Conservation (phyloP, 805 yeast genomes). For the Candida vaughaniae region DNA sequence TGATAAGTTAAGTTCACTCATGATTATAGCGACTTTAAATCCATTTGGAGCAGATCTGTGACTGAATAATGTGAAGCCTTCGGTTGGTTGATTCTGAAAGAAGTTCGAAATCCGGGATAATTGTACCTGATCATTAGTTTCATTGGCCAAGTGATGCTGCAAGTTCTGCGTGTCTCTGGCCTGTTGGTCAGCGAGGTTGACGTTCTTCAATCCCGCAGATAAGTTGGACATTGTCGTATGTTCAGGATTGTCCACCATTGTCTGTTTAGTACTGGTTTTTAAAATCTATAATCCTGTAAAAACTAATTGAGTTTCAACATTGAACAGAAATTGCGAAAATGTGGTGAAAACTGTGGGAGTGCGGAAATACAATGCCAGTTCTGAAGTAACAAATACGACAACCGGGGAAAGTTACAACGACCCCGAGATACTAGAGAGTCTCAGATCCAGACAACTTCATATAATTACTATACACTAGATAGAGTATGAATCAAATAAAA, state of each 20-base stretch:
- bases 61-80: slow-evolving; percentile 83
- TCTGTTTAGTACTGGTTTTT: slow-evolving; percentile 7
- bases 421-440: no score
- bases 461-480: no score
- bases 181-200: slow-evolving; percentile 41
- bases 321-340: neutral
- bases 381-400: no score
- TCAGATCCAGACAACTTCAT: no score
- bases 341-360: no score
- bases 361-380: no score
- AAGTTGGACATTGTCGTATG: slow-evolving; percentile 39
- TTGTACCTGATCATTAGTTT: slow-evolving; percentile 37
- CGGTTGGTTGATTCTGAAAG: slow-evolving; percentile 71
- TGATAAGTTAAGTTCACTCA: slow-evolving; percentile 76
- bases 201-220: slow-evolving; percentile 47
- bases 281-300: no score
- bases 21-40: slow-evolving; percentile 87
- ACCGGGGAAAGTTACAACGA: no score
- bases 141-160: slow-evolving; percentile 46
- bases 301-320: no score
- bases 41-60: slow-evolving; percentile 92
- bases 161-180: slow-evolving; percentile 42
- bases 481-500: no score
- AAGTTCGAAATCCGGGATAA: slow-evolving; percentile 66
- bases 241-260: slow-evolving; percentile 8